phyloP scores from a whole-genome alignment of 2,329 filamentous ascomycete genomes.

The Cladosporium sp. region DNA sequence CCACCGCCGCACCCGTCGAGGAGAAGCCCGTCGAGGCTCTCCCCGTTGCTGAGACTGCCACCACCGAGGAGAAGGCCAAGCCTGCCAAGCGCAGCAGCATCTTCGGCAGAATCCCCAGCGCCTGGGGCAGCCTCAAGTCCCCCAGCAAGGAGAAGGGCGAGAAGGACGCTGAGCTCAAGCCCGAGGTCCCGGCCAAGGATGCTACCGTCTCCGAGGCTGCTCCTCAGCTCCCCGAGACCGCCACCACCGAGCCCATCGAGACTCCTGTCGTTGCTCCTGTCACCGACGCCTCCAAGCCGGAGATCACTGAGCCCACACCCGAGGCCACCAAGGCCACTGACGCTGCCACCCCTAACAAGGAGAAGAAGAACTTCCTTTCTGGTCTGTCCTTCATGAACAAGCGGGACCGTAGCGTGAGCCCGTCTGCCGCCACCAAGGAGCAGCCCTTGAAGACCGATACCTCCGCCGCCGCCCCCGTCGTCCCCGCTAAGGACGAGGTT shows the following conservation, averaged over 20 bases:
- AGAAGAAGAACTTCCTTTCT: conserved; percentile 33
- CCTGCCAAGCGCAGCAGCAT: conserved; percentile 77
- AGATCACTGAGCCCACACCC: conserved; percentile 28
- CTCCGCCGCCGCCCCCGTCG: conserved; percentile 22
- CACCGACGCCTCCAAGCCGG: conserved; percentile 25
- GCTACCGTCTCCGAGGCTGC: conserved; percentile 38
- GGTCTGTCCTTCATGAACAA: conserved; percentile 29
- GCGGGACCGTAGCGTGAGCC: conserved; percentile 34
- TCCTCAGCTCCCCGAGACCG: conserved; percentile 34
- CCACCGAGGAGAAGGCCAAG: conserved; percentile 53
- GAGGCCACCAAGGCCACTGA: conserved; percentile 38
- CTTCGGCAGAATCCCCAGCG: conserved; percentile 58
- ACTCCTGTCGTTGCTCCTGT: conserved; percentile 27
- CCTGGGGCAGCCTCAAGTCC: conserved; percentile 57
- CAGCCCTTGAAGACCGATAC: conserved; percentile 30
- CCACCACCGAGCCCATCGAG: conserved; percentile 38
- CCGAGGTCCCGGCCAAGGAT: conserved; percentile 47
- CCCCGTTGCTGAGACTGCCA: conserved; percentile 1
- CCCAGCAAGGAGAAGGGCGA: conserved; percentile 63
- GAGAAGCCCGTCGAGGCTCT: conserved; percentile 34
- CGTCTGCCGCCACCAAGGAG: conserved; percentile 31
- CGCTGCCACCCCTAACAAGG: conserved; percentile 25
- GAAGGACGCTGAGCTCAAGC: conserved; percentile 62
- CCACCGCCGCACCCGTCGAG: conserved; percentile 19
- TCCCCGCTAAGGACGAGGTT: conserved; percentile 10